These are phyloP conservation scores for Alternaria tenuissima DNA, from an alignment of 2,329 filamentous ascomycete genomes.

Conservation along the genomic window DNA sequence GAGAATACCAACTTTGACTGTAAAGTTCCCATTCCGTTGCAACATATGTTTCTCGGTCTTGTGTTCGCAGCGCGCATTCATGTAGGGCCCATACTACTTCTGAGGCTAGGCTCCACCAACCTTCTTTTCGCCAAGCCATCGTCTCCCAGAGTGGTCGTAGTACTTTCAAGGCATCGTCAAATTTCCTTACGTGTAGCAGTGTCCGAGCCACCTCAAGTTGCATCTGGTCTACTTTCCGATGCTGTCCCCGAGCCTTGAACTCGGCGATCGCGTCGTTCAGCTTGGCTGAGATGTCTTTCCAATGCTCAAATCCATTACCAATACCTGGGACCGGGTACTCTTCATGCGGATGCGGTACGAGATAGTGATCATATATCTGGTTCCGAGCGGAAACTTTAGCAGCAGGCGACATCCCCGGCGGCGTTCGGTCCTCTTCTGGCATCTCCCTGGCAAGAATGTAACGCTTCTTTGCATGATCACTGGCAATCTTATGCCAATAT, in stretches of 20 bases:
- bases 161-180: conserved; percentile 60
- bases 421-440: conserved; percentile 65
- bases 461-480: conserved; percentile 60
- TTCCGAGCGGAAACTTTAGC: conserved; percentile 63
- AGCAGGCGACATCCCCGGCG: conserved; percentile 64
- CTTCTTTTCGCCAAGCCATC: conserved; percentile 66
- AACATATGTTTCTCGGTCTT: conserved; percentile 59
- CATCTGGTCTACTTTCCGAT: conserved; percentile 63
- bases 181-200: conserved; percentile 59
- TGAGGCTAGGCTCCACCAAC: conserved; percentile 67
- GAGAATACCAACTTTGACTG: conserved; percentile 36
- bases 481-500: conserved; percentile 66
- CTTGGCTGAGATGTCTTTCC: conserved; percentile 58
- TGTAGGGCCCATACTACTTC: conserved; percentile 63
- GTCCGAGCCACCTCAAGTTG: conserved; percentile 65
- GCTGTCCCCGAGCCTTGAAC: conserved; percentile 62
- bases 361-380: conserved; percentile 66
- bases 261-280: conserved; percentile 59
- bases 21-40: conserved; percentile 66
- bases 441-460: conserved; percentile 63
- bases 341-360: conserved; percentile 65
- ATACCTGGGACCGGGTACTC: conserved; percentile 59
- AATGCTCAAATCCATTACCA: conserved; percentile 60
- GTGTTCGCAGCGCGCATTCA: conserved; percentile 59
- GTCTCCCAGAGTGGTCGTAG: conserved; percentile 64